Percentiles rank a stretch among this genome's conserved stretches.
Evolutionary conservation across 768 basidiomycete genomes (phyloP).

Genomic region (Galerina sulciceps): DNA sequence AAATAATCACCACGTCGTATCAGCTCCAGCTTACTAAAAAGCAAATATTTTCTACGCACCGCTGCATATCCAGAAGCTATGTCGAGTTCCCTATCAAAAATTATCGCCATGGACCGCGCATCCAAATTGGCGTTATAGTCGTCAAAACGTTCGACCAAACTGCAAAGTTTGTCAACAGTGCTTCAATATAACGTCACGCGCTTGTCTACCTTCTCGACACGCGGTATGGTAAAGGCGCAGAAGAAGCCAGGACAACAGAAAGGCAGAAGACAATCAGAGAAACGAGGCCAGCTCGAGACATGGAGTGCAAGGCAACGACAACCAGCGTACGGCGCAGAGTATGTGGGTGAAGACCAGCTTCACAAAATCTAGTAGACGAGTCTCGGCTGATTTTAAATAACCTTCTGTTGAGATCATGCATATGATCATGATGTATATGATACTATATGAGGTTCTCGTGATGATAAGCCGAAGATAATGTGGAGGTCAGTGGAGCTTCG

Average conservation of each 20-base stretch:
- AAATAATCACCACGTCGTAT: neutral
- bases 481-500: too few species aligned
- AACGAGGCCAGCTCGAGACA: conserved; percentile 1
- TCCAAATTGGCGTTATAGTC: neutral
- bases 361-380: neutral
- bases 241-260: neutral
- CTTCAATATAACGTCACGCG: neutral
- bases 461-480: too few species aligned
- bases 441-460: too few species aligned
- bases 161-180: neutral
- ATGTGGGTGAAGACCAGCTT: conserved; percentile 1
- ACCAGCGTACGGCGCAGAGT: neutral
- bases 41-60: neutral
- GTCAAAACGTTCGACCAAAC: neutral
- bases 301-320: neutral
- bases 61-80: neutral
- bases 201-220: neutral
- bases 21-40: neutral
- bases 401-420: too few species aligned
- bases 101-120: conserved; percentile 1
- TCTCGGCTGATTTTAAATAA: too few species aligned
- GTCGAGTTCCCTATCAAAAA: neutral
- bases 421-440: too few species aligned
- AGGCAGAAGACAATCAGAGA: neutral
- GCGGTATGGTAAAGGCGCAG: neutral